A percentile compares a stretch with the other conserved stretches of the same genome.
phyloP scores from a whole-genome alignment of 2,329 filamentous ascomycete species.

The Penicillium sp. region DNA sequence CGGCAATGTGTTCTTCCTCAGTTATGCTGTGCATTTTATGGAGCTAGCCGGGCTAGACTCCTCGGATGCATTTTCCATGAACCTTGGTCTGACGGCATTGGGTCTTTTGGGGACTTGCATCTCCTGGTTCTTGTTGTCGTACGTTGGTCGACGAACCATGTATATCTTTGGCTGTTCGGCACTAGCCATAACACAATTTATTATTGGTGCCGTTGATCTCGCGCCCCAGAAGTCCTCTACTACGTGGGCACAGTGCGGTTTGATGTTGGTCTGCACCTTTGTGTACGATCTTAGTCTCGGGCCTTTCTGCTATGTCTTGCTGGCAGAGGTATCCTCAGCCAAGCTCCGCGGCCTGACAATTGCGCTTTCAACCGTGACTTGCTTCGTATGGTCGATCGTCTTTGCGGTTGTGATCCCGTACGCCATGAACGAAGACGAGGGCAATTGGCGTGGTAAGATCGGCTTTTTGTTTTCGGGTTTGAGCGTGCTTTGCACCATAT shows the following conservation, averaged over 20 bases:
- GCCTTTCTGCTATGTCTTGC: slow-evolving; percentile 49
- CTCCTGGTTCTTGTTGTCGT: slow-evolving; percentile 39
- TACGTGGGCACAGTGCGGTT: slow-evolving; percentile 39
- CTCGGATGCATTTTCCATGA: slow-evolving; percentile 29
- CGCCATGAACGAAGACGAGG: slow-evolving; percentile 30
- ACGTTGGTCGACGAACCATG: slow-evolving; percentile 37
- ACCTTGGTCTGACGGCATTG: slow-evolving; percentile 39
- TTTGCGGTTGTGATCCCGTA: slow-evolving; percentile 33
- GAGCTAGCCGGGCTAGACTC: slow-evolving; percentile 29
- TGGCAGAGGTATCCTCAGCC: slow-evolving; percentile 49
- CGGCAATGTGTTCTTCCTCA: slow-evolving; percentile 27
- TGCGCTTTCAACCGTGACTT: slow-evolving; percentile 20
- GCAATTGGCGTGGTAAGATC: slow-evolving; percentile 28
- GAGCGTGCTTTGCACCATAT: slow-evolving; percentile 22
- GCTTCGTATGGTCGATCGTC: slow-evolving; percentile 26
- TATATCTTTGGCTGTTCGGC: slow-evolving; percentile 36
- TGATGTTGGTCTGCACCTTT: slow-evolving; percentile 37
- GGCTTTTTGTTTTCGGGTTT: slow-evolving; percentile 31
- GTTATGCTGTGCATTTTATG: slow-evolving; percentile 32
- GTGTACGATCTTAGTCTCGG: slow-evolving; percentile 51
- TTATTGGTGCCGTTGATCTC: slow-evolving; percentile 39
- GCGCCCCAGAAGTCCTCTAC: slow-evolving; percentile 28
- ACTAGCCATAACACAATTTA: slow-evolving; percentile 32
- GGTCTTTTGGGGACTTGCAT: slow-evolving; percentile 40
- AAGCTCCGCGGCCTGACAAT: slow-evolving; percentile 51